Conservation (phyloP, 768 basidiomycete genomes). For the Cantharellus anzutake region DNA sequence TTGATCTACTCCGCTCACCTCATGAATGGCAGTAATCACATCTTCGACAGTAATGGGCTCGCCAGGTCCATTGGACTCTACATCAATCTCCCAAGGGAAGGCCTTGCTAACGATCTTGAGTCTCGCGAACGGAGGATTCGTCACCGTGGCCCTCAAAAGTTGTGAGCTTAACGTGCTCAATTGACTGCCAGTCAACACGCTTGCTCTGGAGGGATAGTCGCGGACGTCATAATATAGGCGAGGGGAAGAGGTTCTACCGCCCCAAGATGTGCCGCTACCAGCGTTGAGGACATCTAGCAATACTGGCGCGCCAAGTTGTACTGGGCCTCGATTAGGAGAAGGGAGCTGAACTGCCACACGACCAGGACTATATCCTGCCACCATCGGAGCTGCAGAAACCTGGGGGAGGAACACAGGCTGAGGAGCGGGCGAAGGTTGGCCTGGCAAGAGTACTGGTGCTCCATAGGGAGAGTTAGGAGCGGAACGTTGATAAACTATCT, state of each 20-base stretch:
- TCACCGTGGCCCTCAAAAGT: neutral
- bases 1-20: neutral
- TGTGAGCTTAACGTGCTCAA: neutral
- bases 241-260: neutral
- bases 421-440: neutral
- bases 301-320: neutral
- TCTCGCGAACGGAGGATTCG: neutral
- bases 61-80: neutral
- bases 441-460: neutral
- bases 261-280: neutral
- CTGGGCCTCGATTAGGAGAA: neutral
- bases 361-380: neutral
- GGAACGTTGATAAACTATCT: neutral
- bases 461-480: neutral
- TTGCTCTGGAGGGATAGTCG: neutral
- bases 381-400: too few relatives aligned
- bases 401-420: neutral
- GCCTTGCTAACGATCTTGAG: neutral
- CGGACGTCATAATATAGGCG: neutral
- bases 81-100: slow-evolving; percentile 2
- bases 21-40: neutral
- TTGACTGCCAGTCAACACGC: neutral
- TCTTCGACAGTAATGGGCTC: neutral
- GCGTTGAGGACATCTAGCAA: neutral
- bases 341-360: neutral